Conservation (phyloP, 148 eudicot genomes). For the Chenopodium berlandieri region DNA sequence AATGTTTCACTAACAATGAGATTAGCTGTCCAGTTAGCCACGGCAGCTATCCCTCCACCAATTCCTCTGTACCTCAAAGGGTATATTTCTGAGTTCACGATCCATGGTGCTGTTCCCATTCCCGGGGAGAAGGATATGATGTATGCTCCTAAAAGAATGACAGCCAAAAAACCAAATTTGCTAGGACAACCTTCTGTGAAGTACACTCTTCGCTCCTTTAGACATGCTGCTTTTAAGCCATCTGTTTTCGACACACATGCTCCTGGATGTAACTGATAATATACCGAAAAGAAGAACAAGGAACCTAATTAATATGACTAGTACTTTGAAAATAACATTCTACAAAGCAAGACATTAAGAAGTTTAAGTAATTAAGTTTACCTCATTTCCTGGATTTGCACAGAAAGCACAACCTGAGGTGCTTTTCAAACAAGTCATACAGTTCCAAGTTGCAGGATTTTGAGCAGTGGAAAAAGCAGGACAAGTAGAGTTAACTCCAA, state of each 20-base stretch:
- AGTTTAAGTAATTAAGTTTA: constrained; percentile 21
- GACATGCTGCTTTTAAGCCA: constrained; percentile 40
- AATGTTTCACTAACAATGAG: constrained; percentile 71
- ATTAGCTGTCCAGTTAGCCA: constrained; percentile 68
- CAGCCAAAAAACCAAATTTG: constrained; percentile 62
- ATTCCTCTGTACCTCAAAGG: constrained; percentile 72
- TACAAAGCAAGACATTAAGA: no score
- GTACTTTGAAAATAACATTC: neutral
- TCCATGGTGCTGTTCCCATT: constrained; percentile 88
- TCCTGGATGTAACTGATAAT: constrained; percentile 52
- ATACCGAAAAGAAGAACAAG: neutral
- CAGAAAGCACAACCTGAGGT: constrained; percentile 64
- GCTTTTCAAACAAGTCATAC: constrained; percentile 72
- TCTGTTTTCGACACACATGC: constrained; percentile 55
- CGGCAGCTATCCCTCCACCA: constrained; percentile 82
- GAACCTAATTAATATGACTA: neutral
- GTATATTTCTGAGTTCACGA: constrained; percentile 83
- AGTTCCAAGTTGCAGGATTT: constrained; percentile 55
- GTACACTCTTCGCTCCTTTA: constrained; percentile 48
- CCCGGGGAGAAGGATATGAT: constrained; percentile 77
- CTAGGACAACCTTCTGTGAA: constrained; percentile 82
- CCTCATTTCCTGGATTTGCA: constrained; percentile 46
- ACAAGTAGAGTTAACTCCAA: constrained; percentile 68
- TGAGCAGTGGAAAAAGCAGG: constrained; percentile 35
- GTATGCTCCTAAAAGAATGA: constrained; percentile 59